Percentiles rank a stretch among this genome's conserved stretches.
Conservation (phyloP, 208 protist species). For the Trypanosoma lewisi region DNA sequence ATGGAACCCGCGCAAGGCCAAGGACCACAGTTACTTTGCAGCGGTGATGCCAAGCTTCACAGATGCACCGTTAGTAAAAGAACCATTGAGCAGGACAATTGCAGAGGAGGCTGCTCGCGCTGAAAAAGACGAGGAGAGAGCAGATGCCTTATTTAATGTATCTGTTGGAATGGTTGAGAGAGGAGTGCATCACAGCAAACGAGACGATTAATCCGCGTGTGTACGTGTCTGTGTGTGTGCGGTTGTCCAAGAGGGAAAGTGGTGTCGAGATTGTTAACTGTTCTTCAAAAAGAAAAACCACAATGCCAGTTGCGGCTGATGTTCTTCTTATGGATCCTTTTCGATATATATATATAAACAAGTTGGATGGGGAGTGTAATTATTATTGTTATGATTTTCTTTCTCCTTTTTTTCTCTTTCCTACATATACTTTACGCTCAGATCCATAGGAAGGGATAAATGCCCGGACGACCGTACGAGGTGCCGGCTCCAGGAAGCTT, state of each 20-base stretch:
- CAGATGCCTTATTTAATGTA: constrained; percentile 60
- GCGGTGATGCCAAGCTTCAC: constrained; percentile 48
- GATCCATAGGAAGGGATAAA: not conserved
- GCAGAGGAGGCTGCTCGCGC: constrained; percentile 26
- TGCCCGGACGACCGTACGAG: not conserved
- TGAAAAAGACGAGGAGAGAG: constrained; percentile 32
- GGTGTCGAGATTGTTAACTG: too few species aligned
- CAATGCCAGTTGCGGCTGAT: too few species aligned
- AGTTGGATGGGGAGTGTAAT: too few species aligned
- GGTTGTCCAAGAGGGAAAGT: not conserved
- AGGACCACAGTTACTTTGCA: constrained; percentile 20
- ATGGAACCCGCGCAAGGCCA: constrained; percentile 49
- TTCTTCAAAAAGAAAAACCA: too few species aligned
- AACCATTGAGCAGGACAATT: constrained; percentile 30
- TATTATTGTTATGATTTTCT: not conserved
- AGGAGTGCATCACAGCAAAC: constrained; percentile 37
- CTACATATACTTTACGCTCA: not conserved
- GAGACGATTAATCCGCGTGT: constrained; percentile 59
- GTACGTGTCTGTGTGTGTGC: not conserved
- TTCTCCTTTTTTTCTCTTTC: constrained; percentile 15
- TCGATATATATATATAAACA: too few species aligned
- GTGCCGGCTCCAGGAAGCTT: not conserved
- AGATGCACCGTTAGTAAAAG: constrained; percentile 35
- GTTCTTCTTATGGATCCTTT: too few species aligned
- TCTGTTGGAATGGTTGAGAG: constrained; percentile 68